Evolutionary conservation across 2,329 filamentous ascomycete genomes (phyloP), one percentile per base, ranked within the genome.

Genomic region (Didymella segeticola): DNA sequence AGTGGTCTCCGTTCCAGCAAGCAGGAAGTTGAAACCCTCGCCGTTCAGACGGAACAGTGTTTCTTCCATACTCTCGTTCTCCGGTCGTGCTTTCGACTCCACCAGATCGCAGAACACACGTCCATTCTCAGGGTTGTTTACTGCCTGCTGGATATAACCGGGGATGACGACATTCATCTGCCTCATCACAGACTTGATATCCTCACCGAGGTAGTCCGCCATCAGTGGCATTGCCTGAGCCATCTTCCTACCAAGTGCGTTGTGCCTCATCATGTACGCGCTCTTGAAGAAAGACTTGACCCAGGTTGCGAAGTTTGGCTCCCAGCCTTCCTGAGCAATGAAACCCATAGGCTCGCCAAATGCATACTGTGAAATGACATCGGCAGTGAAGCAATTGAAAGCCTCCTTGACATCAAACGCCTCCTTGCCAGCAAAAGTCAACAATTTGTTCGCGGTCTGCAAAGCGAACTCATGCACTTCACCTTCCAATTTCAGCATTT

Each of bases 261-360:
- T 67, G 39, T 67, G 64, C 14, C 64, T 62, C 64, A 67, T 66
- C 63, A 67, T 66, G 47, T 67, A 67, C 12, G 64, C 64, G 19
- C 61, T 64, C 43, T 63, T 61, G 42, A 66, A 66, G 22, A 67
- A 67, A 0, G 63, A 66, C 43, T 66, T 64, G 42, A 62, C 60
- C 64, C 64, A 67, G 11, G 63, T 66, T 14, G 64, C 61, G 22
- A 67, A 61, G 51, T 67, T 67, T 12, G 64, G 64, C 37, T 66
- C 63, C 64, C 64, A 67, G 15, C 61, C 60, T n/a, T 66, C 64
- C 33, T 67, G 64, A 3, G 64, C 61, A 17, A 67, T 58, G 38
- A 67, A 67, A 3, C 64, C 64, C 64, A 67, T 67, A 5, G 63
- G 56, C 42, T 67, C 64, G 39, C 64, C 64, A 23, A 67, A 67